Percentiles rank a stretch among this genome's conserved stretches.
Evolutionary conservation across 768 basidiomycete genomes (phyloP).

Genomic region (Rhodosporidiobolus odoratus): DNA sequence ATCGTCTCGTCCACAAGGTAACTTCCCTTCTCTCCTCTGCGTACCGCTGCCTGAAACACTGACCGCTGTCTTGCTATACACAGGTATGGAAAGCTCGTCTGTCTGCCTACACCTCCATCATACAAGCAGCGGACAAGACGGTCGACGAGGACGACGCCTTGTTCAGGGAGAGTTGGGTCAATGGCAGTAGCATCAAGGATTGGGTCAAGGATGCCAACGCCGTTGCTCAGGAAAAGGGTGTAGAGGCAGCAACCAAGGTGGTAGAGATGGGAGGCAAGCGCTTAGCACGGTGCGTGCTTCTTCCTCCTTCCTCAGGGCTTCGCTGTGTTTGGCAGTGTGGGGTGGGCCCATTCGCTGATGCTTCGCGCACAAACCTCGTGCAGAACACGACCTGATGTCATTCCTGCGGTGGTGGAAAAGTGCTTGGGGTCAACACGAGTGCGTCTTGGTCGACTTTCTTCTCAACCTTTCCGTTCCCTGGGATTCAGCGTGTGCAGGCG

Average conservation of each 20-base stretch:
- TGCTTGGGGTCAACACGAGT: conserved; percentile 68
- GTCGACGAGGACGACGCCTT: conserved; percentile 89
- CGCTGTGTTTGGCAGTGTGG: background rate
- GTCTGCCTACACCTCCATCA: conserved; percentile 80
- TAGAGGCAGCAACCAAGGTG: conserved; percentile 78
- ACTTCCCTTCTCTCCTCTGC: background rate
- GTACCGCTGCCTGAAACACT: background rate
- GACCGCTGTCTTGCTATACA: no score
- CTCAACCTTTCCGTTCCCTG: background rate
- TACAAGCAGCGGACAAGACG: conserved; percentile 76
- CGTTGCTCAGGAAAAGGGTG: conserved; percentile 95
- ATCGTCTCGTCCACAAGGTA: conserved; percentile 76
- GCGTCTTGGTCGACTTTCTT: background rate
- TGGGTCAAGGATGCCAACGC: conserved; percentile 79
- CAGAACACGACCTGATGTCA: conserved; percentile 67
- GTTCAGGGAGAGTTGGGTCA: conserved; percentile 76
- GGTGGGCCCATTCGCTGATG: background rate
- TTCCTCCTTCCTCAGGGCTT: no score
- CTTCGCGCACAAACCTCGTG: background rate
- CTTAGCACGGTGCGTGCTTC: conserved; percentile 54
- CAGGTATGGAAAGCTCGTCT: conserved; percentile 96
- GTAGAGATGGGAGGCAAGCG: conserved; percentile 89
- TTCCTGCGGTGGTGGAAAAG: conserved; percentile 92
- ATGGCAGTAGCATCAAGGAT: conserved; percentile 69
- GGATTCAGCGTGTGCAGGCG: background rate